Conservation (phyloP, 441 rosid genomes). For the Pelargonium myrrhifolium region DNA sequence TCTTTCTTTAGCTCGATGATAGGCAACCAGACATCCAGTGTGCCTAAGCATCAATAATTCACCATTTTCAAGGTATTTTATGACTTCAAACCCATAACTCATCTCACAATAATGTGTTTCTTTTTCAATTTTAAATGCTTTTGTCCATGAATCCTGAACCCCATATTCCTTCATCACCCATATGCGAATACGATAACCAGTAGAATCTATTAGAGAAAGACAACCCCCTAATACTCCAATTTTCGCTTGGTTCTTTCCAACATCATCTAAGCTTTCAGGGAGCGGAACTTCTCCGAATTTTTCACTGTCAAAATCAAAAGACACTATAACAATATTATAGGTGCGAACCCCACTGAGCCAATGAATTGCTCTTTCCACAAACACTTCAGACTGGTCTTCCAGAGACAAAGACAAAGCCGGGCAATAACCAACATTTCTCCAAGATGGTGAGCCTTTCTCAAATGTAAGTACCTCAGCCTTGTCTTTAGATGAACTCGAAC, state of each 20-base stretch:
- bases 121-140: neutral
- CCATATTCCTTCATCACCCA: neutral
- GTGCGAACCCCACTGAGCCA: neutral
- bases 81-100: neutral
- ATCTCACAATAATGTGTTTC: too few relatives aligned
- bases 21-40: neutral
- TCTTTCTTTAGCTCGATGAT: neutral
- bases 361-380: neutral
- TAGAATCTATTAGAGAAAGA: neutral
- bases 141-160: neutral
- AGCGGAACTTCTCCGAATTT: neutral
- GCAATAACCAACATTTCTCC: neutral
- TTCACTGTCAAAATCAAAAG: neutral
- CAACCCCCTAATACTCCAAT: neutral
- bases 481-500: too few relatives aligned
- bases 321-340: neutral
- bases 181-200: too few relatives aligned
- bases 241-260: neutral
- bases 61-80: neutral
- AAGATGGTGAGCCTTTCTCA: neutral
- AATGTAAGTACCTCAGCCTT: neutral
- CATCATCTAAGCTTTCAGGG: too few relatives aligned
- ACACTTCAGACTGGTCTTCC: neutral
- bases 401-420: neutral
- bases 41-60: neutral